A percentile compares a stretch with the other conserved stretches of the same genome.
phyloP scores from a whole-genome alignment of 2,329 filamentous ascomycete species.

The Colletotrichum musae region DNA sequence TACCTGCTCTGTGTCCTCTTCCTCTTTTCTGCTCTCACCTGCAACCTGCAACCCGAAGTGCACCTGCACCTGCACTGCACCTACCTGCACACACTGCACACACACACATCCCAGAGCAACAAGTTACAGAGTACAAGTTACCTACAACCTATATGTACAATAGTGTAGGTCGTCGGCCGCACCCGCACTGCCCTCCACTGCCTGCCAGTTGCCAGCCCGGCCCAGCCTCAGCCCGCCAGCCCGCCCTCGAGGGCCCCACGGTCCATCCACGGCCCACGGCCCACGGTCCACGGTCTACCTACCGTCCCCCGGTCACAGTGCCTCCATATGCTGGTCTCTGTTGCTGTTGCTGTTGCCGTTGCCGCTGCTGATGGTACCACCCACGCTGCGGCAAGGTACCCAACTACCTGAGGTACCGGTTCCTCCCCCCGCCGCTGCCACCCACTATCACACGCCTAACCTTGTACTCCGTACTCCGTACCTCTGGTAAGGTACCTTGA shows the following conservation, averaged over 20 bases:
- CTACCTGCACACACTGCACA: background rate
- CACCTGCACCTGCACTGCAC: constrained; percentile 7
- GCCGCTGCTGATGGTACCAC: constrained; percentile 20
- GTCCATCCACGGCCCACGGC: too few relatives aligned
- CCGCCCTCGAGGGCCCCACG: background rate
- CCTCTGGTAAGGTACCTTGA: too few relatives aligned
- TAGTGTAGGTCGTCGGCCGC: background rate
- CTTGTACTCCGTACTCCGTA: background rate
- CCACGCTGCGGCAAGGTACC: background rate
- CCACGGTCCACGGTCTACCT: background rate
- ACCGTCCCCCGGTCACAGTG: constrained; percentile 36
- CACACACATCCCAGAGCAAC: background rate
- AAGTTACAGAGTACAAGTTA: too few relatives aligned
- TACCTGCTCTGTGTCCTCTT: too few relatives aligned
- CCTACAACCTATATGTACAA: too few relatives aligned
- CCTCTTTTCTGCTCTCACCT: background rate
- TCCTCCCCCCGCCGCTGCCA: background rate
- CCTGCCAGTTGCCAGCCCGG: constrained; percentile 26
- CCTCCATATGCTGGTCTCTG: constrained; percentile 1
- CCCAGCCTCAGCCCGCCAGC: constrained; percentile 13
- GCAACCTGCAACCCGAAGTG: constrained; percentile 17
- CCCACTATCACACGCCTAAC: background rate
- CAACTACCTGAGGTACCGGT: background rate
- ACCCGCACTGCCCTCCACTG: constrained; percentile 15
- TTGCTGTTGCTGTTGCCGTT: constrained; percentile 20